Conservation (phyloP, 2,329 filamentous ascomycete species). For the Calonectria pauciramosa region DNA sequence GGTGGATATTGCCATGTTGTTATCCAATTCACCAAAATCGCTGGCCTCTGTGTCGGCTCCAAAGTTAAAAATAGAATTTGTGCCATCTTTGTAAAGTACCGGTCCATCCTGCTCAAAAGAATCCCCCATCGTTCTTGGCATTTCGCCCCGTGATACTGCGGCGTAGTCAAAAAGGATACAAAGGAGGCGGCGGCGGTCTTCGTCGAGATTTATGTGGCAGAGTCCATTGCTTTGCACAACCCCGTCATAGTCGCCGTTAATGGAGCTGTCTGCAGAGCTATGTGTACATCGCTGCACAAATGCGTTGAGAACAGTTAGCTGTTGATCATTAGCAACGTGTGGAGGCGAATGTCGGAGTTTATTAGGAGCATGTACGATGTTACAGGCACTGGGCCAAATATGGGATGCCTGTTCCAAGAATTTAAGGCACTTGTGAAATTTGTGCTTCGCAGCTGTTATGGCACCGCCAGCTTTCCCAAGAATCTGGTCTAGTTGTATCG, state of each 20-base stretch:
- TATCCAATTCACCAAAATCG: background rate
- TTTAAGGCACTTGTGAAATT: background rate
- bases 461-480: background rate
- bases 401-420: background rate
- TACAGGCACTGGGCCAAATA: background rate
- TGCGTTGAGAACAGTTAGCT: background rate
- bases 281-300: background rate
- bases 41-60: no score
- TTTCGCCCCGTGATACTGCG: background rate
- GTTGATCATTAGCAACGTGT: background rate
- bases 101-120: background rate
- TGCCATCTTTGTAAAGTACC: background rate
- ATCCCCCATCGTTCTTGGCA: background rate
- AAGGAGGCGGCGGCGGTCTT: background rate
- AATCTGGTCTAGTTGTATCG: background rate
- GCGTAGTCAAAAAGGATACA: background rate
- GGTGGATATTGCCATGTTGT: background rate
- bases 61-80: no score
- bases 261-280: background rate
- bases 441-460: background rate
- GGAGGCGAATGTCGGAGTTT: background rate
- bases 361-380: background rate
- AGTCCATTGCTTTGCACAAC: background rate
- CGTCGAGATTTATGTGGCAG: background rate
- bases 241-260: background rate